Evolutionary conservation across 257 asterid genomes (phyloP).

Genomic region (Solanum bulbocastanum): DNA sequence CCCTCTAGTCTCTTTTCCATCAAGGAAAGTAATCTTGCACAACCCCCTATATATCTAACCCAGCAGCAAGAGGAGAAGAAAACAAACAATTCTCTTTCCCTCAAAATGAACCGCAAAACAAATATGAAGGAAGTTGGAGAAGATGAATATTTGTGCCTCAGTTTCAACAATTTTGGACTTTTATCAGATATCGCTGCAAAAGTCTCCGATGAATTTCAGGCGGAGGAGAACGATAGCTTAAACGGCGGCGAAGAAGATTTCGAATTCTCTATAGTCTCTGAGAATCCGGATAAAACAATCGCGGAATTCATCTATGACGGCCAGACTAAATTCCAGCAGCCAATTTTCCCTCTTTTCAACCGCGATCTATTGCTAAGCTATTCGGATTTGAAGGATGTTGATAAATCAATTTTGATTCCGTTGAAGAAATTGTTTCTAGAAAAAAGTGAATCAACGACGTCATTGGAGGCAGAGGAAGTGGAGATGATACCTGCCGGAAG

Average conservation of each 20-base stretch:
- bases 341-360: constrained; percentile 27
- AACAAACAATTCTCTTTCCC: not conserved
- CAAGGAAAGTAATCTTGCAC: not conserved
- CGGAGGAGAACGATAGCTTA: not conserved
- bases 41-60: not conserved
- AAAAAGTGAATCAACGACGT: constrained; percentile 1
- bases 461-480: constrained; percentile 8
- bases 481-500: constrained; percentile 11
- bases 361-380: constrained; percentile 3
- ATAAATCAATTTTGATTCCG: constrained; percentile 7
- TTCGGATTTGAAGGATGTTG: not conserved
- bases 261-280: constrained; percentile 42
- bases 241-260: constrained; percentile 35
- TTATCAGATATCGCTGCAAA: not conserved
- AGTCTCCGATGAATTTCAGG: not conserved
- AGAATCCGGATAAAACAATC: constrained; percentile 6
- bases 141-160: not conserved
- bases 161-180: not conserved
- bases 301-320: constrained; percentile 20
- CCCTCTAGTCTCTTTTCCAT: not conserved
- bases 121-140: not conserved
- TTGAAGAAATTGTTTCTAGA: constrained; percentile 13
- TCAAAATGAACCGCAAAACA: not conserved
- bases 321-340: constrained; percentile 1
- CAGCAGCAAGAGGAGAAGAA: not conserved